These are phyloP conservation scores for Boeremia lycopersici DNA, from an alignment of 2,329 filamentous ascomycete genomes.

Conservation along the genomic window DNA sequence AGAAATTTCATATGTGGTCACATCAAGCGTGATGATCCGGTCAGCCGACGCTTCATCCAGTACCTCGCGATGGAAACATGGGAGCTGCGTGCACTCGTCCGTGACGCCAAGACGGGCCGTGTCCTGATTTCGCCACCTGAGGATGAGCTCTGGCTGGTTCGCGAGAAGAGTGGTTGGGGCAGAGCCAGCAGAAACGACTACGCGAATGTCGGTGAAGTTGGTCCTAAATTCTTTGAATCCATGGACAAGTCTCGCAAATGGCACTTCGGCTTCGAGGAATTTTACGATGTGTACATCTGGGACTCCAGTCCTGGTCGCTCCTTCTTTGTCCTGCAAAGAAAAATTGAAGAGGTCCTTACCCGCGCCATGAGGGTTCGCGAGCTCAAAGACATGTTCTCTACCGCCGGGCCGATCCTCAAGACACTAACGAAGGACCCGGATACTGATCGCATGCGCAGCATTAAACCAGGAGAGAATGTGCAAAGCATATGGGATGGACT, in stretches of 20 bases:
- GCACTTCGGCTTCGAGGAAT: conserved; percentile 51
- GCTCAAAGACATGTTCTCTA: conserved; percentile 41
- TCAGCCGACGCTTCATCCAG: conserved; percentile 51
- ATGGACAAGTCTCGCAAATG: conserved; percentile 47
- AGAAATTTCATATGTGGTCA: conserved; percentile 52
- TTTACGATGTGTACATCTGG: conserved; percentile 54
- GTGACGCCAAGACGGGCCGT: conserved; percentile 49
- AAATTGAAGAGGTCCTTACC: conserved; percentile 42
- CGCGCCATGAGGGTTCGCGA: conserved; percentile 46
- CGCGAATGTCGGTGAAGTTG: conserved; percentile 43
- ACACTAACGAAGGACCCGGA: conserved; percentile 46
- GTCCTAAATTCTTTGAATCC: conserved; percentile 48
- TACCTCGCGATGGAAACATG: conserved; percentile 50
- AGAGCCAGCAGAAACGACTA: conserved; percentile 49
- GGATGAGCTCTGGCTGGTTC: conserved; percentile 48
- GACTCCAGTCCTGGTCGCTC: conserved; percentile 44
- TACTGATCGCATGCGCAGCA: conserved; percentile 44
- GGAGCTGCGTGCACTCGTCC: conserved; percentile 48
- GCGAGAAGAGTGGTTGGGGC: conserved; percentile 49
- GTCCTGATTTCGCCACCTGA: conserved; percentile 47
- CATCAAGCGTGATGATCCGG: conserved; percentile 51
- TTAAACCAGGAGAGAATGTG: conserved; percentile 43
- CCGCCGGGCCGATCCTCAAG: conserved; percentile 43
- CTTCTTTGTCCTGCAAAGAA: conserved; percentile 38
- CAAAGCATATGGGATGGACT: conserved; percentile 45